Evolutionary conservation across 345 rosid genomes (phyloP).

Genomic region (Boechera retrofracta): DNA sequence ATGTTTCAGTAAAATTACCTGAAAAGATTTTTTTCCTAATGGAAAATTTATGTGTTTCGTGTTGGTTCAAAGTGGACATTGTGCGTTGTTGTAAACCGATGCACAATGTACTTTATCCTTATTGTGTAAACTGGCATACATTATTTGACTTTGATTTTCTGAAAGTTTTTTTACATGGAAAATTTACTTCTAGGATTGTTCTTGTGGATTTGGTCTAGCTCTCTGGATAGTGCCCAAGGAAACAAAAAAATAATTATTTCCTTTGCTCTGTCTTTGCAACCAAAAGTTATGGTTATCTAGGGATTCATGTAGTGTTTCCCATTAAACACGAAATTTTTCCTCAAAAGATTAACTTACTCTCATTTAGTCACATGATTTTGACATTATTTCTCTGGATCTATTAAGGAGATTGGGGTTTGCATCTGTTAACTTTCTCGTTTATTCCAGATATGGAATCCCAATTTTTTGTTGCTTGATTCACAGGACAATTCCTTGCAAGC

Average conservation of each 20-base stretch:
- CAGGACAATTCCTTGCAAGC: slow-evolving; percentile 92
- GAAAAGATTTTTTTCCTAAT: background rate
- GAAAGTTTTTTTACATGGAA: background rate
- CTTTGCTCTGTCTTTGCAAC: background rate
- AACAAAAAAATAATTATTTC: background rate
- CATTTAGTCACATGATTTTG: background rate
- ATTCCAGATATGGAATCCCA: background rate
- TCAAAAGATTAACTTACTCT: background rate
- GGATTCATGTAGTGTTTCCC: background rate
- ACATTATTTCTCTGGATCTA: slow-evolving; percentile 18
- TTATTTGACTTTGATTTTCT: background rate
- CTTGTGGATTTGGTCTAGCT: slow-evolving; percentile 2
- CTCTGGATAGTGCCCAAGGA: background rate
- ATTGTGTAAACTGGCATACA: background rate
- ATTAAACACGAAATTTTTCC: background rate
- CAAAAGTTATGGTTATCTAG: background rate
- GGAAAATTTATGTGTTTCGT: slow-evolving; percentile 2
- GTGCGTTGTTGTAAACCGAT: slow-evolving; percentile 7
- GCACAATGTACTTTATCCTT: slow-evolving; percentile 6
- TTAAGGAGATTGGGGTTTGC: background rate
- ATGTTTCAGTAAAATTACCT: slow-evolving; percentile 12
- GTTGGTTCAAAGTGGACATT: background rate
- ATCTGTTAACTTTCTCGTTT: slow-evolving; percentile 13
- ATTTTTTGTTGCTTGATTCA: slow-evolving; percentile 22
- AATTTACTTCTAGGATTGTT: slow-evolving; percentile 5